Base-by-base conservation (phyloP, 1,284 basidiomycete genomes). In the Cerioporus squamosus region DNA sequence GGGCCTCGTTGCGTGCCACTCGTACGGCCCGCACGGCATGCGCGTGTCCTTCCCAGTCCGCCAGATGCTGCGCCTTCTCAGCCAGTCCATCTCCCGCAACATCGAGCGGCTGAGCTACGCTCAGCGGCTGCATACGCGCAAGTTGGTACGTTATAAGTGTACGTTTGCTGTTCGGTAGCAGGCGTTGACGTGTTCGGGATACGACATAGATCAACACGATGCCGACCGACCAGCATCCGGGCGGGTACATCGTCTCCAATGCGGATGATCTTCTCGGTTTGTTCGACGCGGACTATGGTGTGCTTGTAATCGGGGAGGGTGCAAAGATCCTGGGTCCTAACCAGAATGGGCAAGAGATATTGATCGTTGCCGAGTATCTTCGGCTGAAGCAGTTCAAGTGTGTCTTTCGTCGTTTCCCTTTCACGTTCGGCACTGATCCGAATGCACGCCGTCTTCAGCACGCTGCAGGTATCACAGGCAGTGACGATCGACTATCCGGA, bases 161-260 rank as follows among this genome's bases (percentile, higher is more conserved):
- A 18, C 14, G 1, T 14, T 12, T 5, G n/a, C 5, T 33, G 12
- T 36, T 26, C 14, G 53, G 44, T 20, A 20, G 39, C 33, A 15
- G 36, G 33, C 46, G 26, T 56, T 62, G 53, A 67, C 56, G 57
- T 39, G 55, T 57, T 18, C 47, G 33, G 17, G 36, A 26, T 39
- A 2, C n/a, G 22, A 5, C 17, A 15, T 59, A 91, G 88, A 91
- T 94, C 72, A 94, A 91, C 66, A 91, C 90, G 17, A 80, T 92
- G 54, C 82, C 88, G 1, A 87, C 87, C 5, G 85, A 89, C 51
- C 79, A 82, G 48, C 90, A 93, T 66, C 88, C 92, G 5, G 86
- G 87, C 17, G 92, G 91, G 0, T 94, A 94, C 74, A 93, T 95
- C 64, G 88, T 95, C 18, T 93, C 91, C 29, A 93, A 94, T 68